Conservation (phyloP, 345 rosid genomes). For the Pistacia atlantica region DNA sequence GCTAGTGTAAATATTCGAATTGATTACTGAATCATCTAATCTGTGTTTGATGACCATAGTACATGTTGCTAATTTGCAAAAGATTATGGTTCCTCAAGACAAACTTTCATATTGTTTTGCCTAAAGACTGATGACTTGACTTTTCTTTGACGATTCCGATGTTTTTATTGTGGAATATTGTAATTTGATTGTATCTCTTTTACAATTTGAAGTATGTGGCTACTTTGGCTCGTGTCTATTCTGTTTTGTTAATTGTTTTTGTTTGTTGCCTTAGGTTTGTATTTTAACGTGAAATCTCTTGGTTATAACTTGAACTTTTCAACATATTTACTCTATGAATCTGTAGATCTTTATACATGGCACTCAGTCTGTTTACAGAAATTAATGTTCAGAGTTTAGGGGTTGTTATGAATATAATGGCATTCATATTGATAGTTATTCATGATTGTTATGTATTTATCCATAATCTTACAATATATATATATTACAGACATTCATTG, state of each 20-base stretch:
- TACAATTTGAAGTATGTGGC: slow-evolving; percentile 1
- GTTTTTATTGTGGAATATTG: too few species aligned
- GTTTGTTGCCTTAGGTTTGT: neutral
- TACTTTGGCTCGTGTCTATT: neutral
- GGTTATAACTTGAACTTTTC: neutral
- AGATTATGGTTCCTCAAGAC: too few species aligned
- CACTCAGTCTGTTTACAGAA: neutral
- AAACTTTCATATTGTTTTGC: too few species aligned
- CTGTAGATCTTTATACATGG: neutral
- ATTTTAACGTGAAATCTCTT: slow-evolving; percentile 1
- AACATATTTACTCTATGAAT: neutral
- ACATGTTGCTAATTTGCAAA: neutral
- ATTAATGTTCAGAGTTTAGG: neutral
- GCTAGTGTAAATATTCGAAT: neutral
- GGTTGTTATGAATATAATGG: neutral
- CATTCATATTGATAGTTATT: neutral
- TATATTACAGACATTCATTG: neutral
- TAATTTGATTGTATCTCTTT: neutral
- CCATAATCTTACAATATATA: neutral
- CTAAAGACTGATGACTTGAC: too few species aligned
- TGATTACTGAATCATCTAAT: neutral
- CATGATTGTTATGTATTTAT: neutral
- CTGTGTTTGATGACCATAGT: neutral
- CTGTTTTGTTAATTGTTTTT: neutral
- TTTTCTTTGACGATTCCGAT: neutral